Percentiles rank a stretch among this genome's conserved stretches.
Conservation (phyloP, 768 basidiomycete genomes). For the Tricholoma matsutake region DNA sequence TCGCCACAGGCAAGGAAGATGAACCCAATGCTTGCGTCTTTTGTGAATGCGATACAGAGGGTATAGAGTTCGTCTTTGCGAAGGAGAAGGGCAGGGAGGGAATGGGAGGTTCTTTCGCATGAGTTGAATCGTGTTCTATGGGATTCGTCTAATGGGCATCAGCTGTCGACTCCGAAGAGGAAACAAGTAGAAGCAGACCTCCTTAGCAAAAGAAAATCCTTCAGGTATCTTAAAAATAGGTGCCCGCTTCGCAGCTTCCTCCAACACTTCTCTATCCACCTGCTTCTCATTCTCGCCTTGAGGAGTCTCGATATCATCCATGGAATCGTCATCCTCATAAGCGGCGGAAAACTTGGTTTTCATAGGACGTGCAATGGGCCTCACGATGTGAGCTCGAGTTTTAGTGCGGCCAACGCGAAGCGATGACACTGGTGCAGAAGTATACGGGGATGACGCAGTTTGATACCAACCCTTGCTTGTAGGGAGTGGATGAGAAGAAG, state of each 20-base stretch:
- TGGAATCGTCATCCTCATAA: conserved; percentile 49
- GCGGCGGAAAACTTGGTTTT: conserved; percentile 66
- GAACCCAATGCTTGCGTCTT: not conserved
- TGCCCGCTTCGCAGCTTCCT: conserved; percentile 52
- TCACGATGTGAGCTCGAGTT: conserved; percentile 57
- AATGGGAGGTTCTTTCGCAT: conserved; percentile 67
- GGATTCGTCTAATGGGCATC: conserved; percentile 26
- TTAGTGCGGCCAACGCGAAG: conserved; percentile 65
- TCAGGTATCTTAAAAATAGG: conserved; percentile 59
- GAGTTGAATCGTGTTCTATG: conserved; percentile 36
- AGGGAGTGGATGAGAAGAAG: conserved; percentile 21
- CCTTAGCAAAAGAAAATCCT: conserved; percentile 67
- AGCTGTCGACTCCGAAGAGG: conserved; percentile 1
- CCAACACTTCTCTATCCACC: conserved; percentile 45
- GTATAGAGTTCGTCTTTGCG: conserved; percentile 27
- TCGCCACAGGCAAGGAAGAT: not conserved
- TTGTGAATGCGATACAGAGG: conserved; percentile 14
- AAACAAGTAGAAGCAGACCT: conserved; percentile 36
- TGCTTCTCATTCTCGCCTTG: conserved; percentile 34
- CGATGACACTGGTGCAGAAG: conserved; percentile 41
- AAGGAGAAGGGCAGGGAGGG: conserved; percentile 63
- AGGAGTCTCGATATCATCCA: conserved; percentile 39
- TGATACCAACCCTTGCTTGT: conserved; percentile 32
- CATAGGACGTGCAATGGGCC: conserved; percentile 43
- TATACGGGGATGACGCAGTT: conserved; percentile 24